Base-by-base conservation (phyloP, 2,329 filamentous ascomycete genomes). In the Exutisphaerella laricina region DNA sequence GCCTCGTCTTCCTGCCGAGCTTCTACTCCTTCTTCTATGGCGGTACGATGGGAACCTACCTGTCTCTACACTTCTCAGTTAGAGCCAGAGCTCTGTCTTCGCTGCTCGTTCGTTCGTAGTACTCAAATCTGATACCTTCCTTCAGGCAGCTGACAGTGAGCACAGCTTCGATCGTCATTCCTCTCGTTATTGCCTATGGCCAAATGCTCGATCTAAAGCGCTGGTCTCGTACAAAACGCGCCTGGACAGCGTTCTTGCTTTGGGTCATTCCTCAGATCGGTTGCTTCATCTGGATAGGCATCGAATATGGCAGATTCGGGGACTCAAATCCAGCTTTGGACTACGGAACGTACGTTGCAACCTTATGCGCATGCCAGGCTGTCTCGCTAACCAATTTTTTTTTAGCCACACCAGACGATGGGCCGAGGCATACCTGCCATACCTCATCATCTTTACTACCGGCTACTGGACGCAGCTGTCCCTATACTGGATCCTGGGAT, bases 1-100 rank as follows among this genome's bases (percentile, higher is more conserved):
- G 46, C 60, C 60, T 65, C 3, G 54, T 65, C 29, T 59, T 62
- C 34, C 43, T 65, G 6, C 63, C 63, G 0, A 56, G 60, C 1
- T 64, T 66, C 45, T 66, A 65, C 51, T 64, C 63, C 1, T 67
- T 66, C 55, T 67, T 66, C 53, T 66, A 62, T 14, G 63, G 64
- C 20, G 65, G 63, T 20, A 64, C 60, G 1, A 59, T 64, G 60
- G 62, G 62, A 2, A 66, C 63, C 2, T 64, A 64, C 39, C 50
- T 64, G 5, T 58, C 59, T 4, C 45, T 59, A 3, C 60, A 63
- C 45, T 64, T 64, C 44, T 61, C 58, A 3, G 62, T 64, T 12
- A 51, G 62, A 22, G 47, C 62, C 5, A 60, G 62, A 20, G 61
- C 59, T 2, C 29, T 62, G 4, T 63, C 62, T 3, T 58, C 62